phyloP scores from a whole-genome alignment of 495 filamentous ascomycete genomes.

The Opeltia flavorubescens region DNA sequence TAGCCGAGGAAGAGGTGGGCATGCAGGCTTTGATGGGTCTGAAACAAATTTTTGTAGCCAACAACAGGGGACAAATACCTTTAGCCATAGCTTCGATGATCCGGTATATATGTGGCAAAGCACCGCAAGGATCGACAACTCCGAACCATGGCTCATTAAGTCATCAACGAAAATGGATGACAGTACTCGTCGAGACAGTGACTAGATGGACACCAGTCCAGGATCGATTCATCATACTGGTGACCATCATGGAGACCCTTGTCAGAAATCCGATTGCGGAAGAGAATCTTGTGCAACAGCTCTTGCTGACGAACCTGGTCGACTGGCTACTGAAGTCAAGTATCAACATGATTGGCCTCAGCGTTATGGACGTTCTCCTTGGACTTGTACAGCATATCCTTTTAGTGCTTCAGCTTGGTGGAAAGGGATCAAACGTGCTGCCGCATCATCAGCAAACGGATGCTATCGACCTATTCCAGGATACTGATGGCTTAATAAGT shows the following conservation, averaged over 20 bases:
- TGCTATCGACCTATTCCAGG: conserved; percentile 17
- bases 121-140: conserved; percentile 24
- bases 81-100: conserved; percentile 55
- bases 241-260: conserved; percentile 63
- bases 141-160: conserved; percentile 17
- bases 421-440: conserved; percentile 19
- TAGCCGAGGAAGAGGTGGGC: conserved; percentile 77
- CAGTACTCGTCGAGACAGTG: conserved; percentile 60
- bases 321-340: conserved; percentile 70
- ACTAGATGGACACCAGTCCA: conserved; percentile 82
- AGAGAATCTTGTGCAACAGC: conserved; percentile 51
- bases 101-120: conserved; percentile 51
- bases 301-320: conserved; percentile 58
- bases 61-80: conserved; percentile 64
- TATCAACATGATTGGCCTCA: conserved; percentile 84
- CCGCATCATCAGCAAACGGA: conserved; percentile 18
- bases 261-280: conserved; percentile 48
- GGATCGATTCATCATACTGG: conserved; percentile 74
- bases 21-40: conserved; percentile 69
- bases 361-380: conserved; percentile 79
- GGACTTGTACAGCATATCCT: conserved; percentile 70
- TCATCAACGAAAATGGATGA: conserved; percentile 49
- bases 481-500: conserved; percentile 2
- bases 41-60: conserved; percentile 61
- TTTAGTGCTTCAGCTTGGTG: conserved; percentile 50